Evolutionary conservation across 305 asterid species (phyloP).

Genomic region (Solanum aculeatissimum): DNA sequence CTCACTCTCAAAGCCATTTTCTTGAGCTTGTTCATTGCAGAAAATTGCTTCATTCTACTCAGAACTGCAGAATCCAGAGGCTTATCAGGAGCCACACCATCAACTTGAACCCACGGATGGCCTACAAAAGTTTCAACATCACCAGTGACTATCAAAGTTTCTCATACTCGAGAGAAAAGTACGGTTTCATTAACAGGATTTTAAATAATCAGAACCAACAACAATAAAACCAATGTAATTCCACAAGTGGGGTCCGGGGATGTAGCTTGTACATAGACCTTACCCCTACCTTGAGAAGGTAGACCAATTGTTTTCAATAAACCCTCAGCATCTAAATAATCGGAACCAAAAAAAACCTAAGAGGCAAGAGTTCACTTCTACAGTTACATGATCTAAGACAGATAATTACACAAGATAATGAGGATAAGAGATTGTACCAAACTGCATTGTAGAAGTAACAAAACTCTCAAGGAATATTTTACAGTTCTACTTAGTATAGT

Average conservation of each 20-base stretch:
- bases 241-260: neutral
- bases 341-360: neutral
- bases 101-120: slow-evolving; percentile 85
- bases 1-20: slow-evolving; percentile 75
- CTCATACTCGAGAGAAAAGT: neutral
- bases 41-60: slow-evolving; percentile 63
- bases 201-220: neutral
- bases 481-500: neutral
- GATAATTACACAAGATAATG: neutral
- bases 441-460: neutral
- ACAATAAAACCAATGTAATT: neutral
- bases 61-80: slow-evolving; percentile 77
- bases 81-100: slow-evolving; percentile 64
- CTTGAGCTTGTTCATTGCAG: slow-evolving; percentile 80
- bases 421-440: neutral
- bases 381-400: neutral
- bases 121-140: slow-evolving; percentile 32
- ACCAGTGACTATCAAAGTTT: neutral
- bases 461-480: neutral
- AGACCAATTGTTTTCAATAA: too few relatives aligned
- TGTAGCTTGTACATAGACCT: neutral
- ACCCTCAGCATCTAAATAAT: too few relatives aligned
- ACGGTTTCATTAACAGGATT: neutral
- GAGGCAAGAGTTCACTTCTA: neutral
- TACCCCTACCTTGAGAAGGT: neutral